phyloP scores from a whole-genome alignment of 2,329 filamentous ascomycete genomes.

The Phyllosticta citriasiana region DNA sequence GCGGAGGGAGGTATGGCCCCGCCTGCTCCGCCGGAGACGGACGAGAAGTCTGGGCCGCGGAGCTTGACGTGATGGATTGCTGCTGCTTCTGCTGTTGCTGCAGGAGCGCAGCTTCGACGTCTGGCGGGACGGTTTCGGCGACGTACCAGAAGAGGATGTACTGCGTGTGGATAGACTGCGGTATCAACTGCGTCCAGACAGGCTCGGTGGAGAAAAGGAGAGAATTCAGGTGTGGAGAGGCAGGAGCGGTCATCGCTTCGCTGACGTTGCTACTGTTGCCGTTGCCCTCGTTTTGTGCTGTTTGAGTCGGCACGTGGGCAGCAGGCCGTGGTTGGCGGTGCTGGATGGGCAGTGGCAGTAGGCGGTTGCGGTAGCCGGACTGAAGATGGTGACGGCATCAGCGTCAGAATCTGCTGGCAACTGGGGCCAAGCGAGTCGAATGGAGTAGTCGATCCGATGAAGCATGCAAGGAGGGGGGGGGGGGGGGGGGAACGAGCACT shows the following conservation, averaged over 20 bases:
- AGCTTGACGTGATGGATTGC: background rate
- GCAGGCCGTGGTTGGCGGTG: constrained; percentile 32
- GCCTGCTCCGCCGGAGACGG: background rate
- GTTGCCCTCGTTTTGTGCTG: constrained; percentile 28
- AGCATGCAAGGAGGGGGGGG: too few relatives aligned
- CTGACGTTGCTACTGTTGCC: constrained; percentile 18
- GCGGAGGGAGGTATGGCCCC: constrained; percentile 27
- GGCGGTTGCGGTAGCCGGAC: constrained; percentile 40
- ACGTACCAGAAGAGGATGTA: constrained; percentile 40
- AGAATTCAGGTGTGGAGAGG: background rate
- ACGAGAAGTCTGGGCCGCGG: constrained; percentile 9
- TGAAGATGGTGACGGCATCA: constrained; percentile 9
- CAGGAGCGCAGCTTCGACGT: constrained; percentile 18
- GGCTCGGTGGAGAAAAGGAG: constrained; percentile 31
- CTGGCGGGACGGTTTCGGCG: constrained; percentile 36
- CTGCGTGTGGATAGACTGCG: constrained; percentile 25
- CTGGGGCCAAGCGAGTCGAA: too few relatives aligned
- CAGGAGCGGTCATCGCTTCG: constrained; percentile 21
- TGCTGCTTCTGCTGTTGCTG: background rate
- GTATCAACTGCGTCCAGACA: constrained; percentile 37
- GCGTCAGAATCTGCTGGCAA: too few relatives aligned
- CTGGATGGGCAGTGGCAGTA: constrained; percentile 35
- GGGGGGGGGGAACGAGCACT: too few relatives aligned
- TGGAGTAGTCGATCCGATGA: too few relatives aligned
- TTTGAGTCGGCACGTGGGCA: constrained; percentile 6